Base-by-base conservation (phyloP, 2,329 filamentous ascomycete species). In the Arthrobotrys megalospora region DNA sequence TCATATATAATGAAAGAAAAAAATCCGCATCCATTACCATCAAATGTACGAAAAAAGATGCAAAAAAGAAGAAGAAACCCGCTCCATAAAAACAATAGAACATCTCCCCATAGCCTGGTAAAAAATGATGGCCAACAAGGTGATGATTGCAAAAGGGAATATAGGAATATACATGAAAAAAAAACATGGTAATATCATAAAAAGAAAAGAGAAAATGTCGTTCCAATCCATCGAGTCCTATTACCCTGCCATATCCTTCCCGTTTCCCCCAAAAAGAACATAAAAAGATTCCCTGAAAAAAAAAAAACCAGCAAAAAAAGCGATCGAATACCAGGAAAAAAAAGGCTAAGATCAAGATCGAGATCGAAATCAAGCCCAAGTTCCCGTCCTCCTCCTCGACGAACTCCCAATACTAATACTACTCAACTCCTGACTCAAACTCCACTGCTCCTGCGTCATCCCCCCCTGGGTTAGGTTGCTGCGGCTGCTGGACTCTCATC, bases 351-450 rank as follows among this genome's bases (percentile, higher is more conserved):
- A 41, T 16, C 28, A 28, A 19, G n/a, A n/a, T n/a, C 6, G 16
- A 38, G n/a, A n/a, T n/a, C n/a, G n/a, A n/a, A n/a, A 28, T 55
- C 34, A 76, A 38, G 73, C 73, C 73, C 73, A 77, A 11, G 73
- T 77, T 8, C 73, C 76, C 7, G 76, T 79, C 19, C 76, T 52
- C 45, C 66, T 48, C 50, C 68, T 67, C n/a, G 75, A 78, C 4
- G 60, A 48, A 36, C 36, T 60, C 6, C 76, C 76, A 45, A 79
- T 79, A 19, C 41, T 72, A 28, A 79, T 79, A 21, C 76, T 79
- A 50, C 76, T 79, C 47, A 79, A 43, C 43, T 79, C 76, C 21
- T 79, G 76, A 41, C 76, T 79, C 48, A 79, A 50, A n/a, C 68
- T 68, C 76, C 76, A 79, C 48, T 79, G 68, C 55, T 79, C 69